Conservation (phyloP, 2,329 filamentous ascomycete species). For the Fusarium avenaceum region DNA sequence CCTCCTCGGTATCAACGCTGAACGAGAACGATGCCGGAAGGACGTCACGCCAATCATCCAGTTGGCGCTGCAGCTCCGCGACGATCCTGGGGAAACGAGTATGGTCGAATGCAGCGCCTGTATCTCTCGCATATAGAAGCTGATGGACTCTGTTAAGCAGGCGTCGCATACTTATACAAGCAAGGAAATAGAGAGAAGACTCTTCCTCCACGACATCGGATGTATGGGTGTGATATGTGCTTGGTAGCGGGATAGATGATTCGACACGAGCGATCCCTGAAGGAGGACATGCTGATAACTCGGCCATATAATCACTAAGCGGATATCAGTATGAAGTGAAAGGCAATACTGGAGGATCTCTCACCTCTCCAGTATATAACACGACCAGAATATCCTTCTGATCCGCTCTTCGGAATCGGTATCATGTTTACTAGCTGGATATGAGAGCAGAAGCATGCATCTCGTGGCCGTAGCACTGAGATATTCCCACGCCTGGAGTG, state of each 20-base stretch:
- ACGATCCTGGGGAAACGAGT: slow-evolving; percentile 63
- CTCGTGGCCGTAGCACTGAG: slow-evolving; percentile 64
- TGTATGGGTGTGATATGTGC: slow-evolving; percentile 61
- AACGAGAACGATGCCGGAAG: slow-evolving; percentile 60
- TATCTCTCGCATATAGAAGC: slow-evolving; percentile 62
- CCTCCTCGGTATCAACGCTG: slow-evolving; percentile 49
- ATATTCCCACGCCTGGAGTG: slow-evolving; percentile 66
- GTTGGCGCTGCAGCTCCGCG: slow-evolving; percentile 62
- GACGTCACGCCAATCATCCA: slow-evolving; percentile 64
- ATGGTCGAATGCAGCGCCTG: slow-evolving; percentile 60
- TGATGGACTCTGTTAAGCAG: slow-evolving; percentile 64
- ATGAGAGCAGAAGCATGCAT: slow-evolving; percentile 63
- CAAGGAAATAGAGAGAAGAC: slow-evolving; percentile 66
- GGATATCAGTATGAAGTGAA: rapidly evolving
- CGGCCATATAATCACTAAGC: slow-evolving; percentile 64
- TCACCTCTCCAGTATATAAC: slow-evolving; percentile 66
- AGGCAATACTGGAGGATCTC: rapidly evolving
- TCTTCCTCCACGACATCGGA: slow-evolving; percentile 58
- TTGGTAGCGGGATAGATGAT: slow-evolving; percentile 63
- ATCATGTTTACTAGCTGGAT: slow-evolving; percentile 53
- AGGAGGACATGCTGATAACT: slow-evolving; percentile 64
- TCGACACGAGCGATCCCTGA: slow-evolving; percentile 66
- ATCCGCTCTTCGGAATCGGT: slow-evolving; percentile 62
- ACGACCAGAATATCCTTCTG: slow-evolving; percentile 67
- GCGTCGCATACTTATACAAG: slow-evolving; percentile 65